Evolutionary conservation across 345 rosid species (phyloP).

Genomic region (Firmiana major): DNA sequence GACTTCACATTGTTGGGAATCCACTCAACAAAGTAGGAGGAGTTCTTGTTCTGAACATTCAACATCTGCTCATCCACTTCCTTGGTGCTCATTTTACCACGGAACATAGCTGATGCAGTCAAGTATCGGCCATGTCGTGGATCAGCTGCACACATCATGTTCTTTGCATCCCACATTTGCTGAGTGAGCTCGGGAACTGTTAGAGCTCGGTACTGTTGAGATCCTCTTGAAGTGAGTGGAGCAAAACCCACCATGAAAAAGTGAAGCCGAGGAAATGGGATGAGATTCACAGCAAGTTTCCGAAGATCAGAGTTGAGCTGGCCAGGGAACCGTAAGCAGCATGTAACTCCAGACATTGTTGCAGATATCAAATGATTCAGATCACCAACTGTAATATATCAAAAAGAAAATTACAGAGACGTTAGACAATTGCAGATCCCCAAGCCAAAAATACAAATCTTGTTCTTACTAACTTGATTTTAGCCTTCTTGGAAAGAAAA

Average conservation of each 20-base stretch:
- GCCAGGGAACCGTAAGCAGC: slow-evolving; percentile 73
- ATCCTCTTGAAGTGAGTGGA: slow-evolving; percentile 79
- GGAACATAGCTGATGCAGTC: slow-evolving; percentile 75
- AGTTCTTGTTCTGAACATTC: slow-evolving; percentile 69
- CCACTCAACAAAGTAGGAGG: slow-evolving; percentile 67
- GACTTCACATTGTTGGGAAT: slow-evolving; percentile 77
- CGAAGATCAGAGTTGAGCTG: slow-evolving; percentile 70
- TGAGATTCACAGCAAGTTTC: slow-evolving; percentile 61
- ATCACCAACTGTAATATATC: slow-evolving; percentile 47
- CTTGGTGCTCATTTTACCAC: slow-evolving; percentile 80
- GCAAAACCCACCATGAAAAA: slow-evolving; percentile 82
- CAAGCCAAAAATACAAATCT: neutral
- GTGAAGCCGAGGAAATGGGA: slow-evolving; percentile 76
- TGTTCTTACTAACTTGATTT: neutral
- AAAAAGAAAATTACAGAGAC: neutral
- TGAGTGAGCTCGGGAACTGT: slow-evolving; percentile 76
- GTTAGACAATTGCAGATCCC: neutral
- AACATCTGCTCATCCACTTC: slow-evolving; percentile 74
- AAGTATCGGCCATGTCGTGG: slow-evolving; percentile 68
- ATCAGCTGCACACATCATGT: slow-evolving; percentile 84
- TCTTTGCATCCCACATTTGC: slow-evolving; percentile 83
- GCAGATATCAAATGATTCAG: slow-evolving; percentile 67
- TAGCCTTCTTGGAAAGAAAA: neutral
- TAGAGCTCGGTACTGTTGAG: slow-evolving; percentile 67
- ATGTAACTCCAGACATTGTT: slow-evolving; percentile 74